Evolutionary conservation across 768 basidiomycete genomes (phyloP), one percentile per base, ranked within the genome.

Genomic region (Russula lepida): DNA sequence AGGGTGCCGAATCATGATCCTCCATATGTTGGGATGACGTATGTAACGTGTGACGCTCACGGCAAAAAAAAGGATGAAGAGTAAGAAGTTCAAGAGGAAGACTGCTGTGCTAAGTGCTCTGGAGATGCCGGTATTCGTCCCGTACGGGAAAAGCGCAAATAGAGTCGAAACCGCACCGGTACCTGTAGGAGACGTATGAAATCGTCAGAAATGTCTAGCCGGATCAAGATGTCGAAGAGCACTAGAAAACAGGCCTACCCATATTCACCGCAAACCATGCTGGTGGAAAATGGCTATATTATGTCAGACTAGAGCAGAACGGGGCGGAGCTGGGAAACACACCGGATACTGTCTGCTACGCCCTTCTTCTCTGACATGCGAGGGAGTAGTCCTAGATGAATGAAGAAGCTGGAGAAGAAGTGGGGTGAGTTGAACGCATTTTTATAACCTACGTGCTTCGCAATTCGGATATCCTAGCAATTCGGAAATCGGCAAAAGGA

Each of bases 131-230:
- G 78, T 76, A 33, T 72, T 70, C 37, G 67, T 68, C 3, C 76
- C 79, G 66, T 85, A 87, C 0, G 84, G 86, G 67, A 84, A 84
- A 11, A 68, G 75, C 41, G 77, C 73, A 67, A 85, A 81, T 35
- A 88, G 75, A 39, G 78, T 76, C 62, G 82, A 81, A 15, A 86
- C 72, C 0, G 77, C 73, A 3, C 81, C 82, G 0, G 81, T 82
- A 6, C 81, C 77, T 66, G 48, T 43, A 12, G 41, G n/a, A 59
- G 4, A 37, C n/a, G 37, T 37, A 19, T 15, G 32, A 41, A 33
- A 32, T 12, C 21, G 49, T 49, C 27, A 47, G 44, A 53, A 27
- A 63, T n/a, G 32, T 46, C 44, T 23, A 53, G 33, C 37, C 21
- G 11, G n/a, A 37, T 17, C n/a, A 27, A 54, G 21, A 21, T 47